Conservation (phyloP, 371 early-diverging fungal species). For the Rhizopus delemar region DNA sequence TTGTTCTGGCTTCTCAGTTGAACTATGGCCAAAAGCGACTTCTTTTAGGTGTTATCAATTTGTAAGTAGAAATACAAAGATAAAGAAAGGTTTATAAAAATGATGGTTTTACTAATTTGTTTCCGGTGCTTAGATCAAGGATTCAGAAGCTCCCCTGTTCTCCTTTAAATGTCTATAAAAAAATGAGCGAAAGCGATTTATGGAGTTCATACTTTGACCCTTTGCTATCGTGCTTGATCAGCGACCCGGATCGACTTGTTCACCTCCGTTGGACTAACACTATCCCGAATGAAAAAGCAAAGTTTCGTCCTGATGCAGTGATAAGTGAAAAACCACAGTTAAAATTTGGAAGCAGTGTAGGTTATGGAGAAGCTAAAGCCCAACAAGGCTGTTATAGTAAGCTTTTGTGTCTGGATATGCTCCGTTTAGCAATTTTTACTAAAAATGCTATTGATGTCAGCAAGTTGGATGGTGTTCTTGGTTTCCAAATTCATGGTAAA, state of each 20-base stretch:
- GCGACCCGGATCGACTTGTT: constrained; percentile 16
- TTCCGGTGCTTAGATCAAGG: constrained; percentile 4
- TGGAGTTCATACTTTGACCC: constrained; percentile 33
- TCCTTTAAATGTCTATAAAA: constrained; percentile 8
- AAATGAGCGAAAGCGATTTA: constrained; percentile 26
- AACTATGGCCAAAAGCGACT: constrained; percentile 19
- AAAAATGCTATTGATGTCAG: constrained; percentile 37
- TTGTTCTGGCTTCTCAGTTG: constrained; percentile 17
- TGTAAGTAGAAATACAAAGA: constrained; percentile 4
- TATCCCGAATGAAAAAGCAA: constrained; percentile 11
- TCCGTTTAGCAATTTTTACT: constrained; percentile 30
- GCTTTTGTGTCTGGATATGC: constrained; percentile 20
- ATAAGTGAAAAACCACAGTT: constrained; percentile 16
- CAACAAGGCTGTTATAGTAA: constrained; percentile 5
- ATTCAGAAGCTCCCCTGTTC: constrained; percentile 10
- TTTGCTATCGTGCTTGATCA: constrained; percentile 17
- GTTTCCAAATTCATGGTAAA: constrained; percentile 21
- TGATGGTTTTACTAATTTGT: constrained; percentile 8
- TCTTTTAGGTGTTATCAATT: constrained; percentile 8
- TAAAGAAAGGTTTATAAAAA: constrained; percentile 12
- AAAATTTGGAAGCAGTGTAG: constrained; percentile 8
- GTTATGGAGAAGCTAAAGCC: constrained; percentile 17
- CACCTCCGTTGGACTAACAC: constrained; percentile 26
- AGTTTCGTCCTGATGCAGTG: constrained; percentile 22
- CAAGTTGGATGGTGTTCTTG: constrained; percentile 22